phyloP scores from a whole-genome alignment of 1,284 basidiomycete species.

The Megacollybia platyphylla region DNA sequence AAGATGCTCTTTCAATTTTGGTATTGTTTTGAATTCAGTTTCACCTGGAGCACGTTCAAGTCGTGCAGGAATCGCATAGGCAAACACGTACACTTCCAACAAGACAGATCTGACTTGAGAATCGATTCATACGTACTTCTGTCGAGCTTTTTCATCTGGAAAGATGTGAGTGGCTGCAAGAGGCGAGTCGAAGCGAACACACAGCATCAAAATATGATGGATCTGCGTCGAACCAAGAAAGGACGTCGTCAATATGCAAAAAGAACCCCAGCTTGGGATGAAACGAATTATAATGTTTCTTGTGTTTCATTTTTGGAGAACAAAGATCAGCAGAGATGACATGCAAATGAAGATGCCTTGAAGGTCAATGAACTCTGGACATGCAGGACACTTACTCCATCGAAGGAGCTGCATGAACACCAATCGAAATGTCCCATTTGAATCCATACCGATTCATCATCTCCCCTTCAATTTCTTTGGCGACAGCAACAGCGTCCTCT shows the following conservation, averaged over 20 bases:
- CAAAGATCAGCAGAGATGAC: conserved; percentile 78
- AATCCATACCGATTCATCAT: conserved; percentile 74
- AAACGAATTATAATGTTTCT: conserved; percentile 95
- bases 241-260: conserved; percentile 62
- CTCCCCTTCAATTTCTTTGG: conserved; percentile 60
- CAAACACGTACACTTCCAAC: conserved; percentile 46
- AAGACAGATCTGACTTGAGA: conserved; percentile 55
- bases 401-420: conserved; percentile 81
- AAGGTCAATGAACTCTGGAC: not conserved
- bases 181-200: conserved; percentile 11
- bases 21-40: conserved; percentile 27
- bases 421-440: conserved; percentile 69
- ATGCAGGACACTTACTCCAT: conserved; percentile 43
- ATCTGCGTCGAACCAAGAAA: conserved; percentile 61
- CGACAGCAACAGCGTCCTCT: conserved; percentile 42
- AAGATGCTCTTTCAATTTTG: conserved; percentile 64
- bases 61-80: too few species aligned
- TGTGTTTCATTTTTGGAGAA: conserved; percentile 69
- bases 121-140: conserved; percentile 46
- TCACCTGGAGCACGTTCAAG: conserved; percentile 12
- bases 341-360: conserved; percentile 79
- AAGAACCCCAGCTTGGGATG: conserved; percentile 84
- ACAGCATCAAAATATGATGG: conserved; percentile 40
- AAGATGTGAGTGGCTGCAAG: not conserved
- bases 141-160: conserved; percentile 40